phyloP scores from a whole-genome alignment of 1,284 basidiomycete species.

The Marasmius sp. region DNA sequence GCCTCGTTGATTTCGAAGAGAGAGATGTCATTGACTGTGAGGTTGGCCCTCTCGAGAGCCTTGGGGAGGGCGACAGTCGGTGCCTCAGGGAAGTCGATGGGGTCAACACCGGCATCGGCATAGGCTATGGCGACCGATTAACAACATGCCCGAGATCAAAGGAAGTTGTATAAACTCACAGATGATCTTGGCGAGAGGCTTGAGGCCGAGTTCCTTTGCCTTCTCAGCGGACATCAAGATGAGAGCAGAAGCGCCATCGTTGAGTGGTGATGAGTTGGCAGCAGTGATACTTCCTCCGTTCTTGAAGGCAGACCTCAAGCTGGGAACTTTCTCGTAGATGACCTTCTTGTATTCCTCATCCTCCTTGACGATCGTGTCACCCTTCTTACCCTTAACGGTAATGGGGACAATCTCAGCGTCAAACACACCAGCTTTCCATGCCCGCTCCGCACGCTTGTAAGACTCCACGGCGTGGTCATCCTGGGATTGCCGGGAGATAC shows the following conservation, averaged over 20 bases:
- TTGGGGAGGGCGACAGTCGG: slow-evolving; percentile 90
- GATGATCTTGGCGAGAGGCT: slow-evolving; percentile 88
- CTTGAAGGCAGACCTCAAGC: slow-evolving; percentile 88
- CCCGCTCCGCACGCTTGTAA: slow-evolving; percentile 88
- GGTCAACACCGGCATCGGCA: slow-evolving; percentile 95
- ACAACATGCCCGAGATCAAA: slow-evolving; percentile 12
- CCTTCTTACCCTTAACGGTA: slow-evolving; percentile 94
- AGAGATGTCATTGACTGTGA: slow-evolving; percentile 84
- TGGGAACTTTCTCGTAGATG: slow-evolving; percentile 89
- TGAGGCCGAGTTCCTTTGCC: slow-evolving; percentile 84
- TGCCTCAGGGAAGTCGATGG: slow-evolving; percentile 96
- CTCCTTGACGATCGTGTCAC: slow-evolving; percentile 85
- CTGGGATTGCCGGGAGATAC: slow-evolving; percentile 83
- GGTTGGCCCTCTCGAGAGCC: slow-evolving; percentile 86
- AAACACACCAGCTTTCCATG: slow-evolving; percentile 88
- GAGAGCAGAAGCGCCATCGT: slow-evolving; percentile 96
- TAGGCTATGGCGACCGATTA: slow-evolving; percentile 60
- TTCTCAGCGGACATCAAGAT: slow-evolving; percentile 92
- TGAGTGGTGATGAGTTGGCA: slow-evolving; percentile 94
- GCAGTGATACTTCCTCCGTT: slow-evolving; percentile 89
- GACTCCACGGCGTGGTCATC: slow-evolving; percentile 93
- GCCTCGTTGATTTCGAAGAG: slow-evolving; percentile 98
- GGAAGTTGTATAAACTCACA: slow-evolving; percentile 50
- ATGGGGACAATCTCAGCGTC: slow-evolving; percentile 90
- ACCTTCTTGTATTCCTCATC: slow-evolving; percentile 99